Base-by-base conservation (phyloP, 2,329 filamentous ascomycete species). In the Cryphonectria japonica region DNA sequence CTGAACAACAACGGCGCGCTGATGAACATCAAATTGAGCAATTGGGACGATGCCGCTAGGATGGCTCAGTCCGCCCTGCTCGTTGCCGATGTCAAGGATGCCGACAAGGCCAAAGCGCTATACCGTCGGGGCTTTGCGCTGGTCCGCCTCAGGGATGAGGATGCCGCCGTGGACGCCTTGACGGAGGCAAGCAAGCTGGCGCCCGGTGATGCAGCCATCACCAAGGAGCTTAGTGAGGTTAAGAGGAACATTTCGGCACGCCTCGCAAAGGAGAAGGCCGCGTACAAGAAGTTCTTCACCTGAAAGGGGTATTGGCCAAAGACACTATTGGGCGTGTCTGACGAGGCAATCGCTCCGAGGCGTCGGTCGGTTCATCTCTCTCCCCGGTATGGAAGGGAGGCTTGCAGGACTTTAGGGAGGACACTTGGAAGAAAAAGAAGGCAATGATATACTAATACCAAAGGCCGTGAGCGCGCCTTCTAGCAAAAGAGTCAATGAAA, bases 1-100 rank as follows among this genome's bases (percentile, higher is more conserved):
- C 87, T 98, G 66, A 92, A 98, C 86, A 94, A 89, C 82, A 99
- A 99, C 84, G 90, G 92, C 3, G 92, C 96, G 1, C 87, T 98
- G 54, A 86, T 98, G 73, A 91, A 93, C 80, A 89, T 93, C 82
- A 98, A 98, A 87, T 86, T 93, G 52, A 85, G 88, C 76, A 83
- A 87, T 67, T 97, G 87, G 84, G 84, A 87, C 52, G 93, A 95
- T 32, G 93, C 90, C 2, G 84, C 89, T 73, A 88, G 87, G 72
- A 89, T 88, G 78, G 94, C 95, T 34, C 86, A 88, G 19, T 89
- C 89, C 74, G 96, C 95, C 7, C 85, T 98, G 46, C 89, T 89
- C 26, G 90, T 91, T 60, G 80, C 84, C 0, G 88, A 86, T 68
- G 87, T 91, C 75, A 87, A 88, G 50, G 91, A 94, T 73, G 86